Evolutionary conservation across 495 filamentous ascomycete species (phyloP).

Genomic region (Cladorrhinum samala): DNA sequence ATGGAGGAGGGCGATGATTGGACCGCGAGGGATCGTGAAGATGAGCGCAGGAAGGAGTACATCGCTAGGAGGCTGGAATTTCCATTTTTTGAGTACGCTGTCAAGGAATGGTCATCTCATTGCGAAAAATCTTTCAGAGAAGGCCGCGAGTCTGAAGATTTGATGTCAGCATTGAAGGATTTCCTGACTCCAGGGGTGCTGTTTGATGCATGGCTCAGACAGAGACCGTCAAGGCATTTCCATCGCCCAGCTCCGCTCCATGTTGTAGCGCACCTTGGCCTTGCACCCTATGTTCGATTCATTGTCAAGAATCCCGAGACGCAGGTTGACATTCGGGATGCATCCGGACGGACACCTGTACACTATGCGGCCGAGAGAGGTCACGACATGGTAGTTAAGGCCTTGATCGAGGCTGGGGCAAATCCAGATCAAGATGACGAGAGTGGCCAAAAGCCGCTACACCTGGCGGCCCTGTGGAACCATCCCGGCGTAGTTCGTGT

Average conservation of each 20-base stretch:
- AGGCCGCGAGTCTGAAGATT: background rate
- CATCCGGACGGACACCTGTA: background rate
- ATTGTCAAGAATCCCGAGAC: background rate
- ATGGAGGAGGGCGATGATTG: background rate
- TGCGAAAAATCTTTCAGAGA: slow-evolving; percentile 7
- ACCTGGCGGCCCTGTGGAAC: slow-evolving; percentile 18
- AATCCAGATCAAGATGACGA: slow-evolving; percentile 13
- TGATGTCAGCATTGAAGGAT: slow-evolving; percentile 1
- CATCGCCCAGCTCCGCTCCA: slow-evolving; percentile 1
- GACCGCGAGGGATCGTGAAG: no score
- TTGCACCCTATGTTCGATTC: slow-evolving; percentile 10
- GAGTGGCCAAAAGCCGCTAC: slow-evolving; percentile 21
- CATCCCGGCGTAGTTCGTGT: slow-evolving; percentile 15
- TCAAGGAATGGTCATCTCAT: slow-evolving; percentile 21
- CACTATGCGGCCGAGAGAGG: slow-evolving; percentile 7
- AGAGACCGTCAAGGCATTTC: background rate
- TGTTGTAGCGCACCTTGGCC: slow-evolving; percentile 8
- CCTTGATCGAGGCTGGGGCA: slow-evolving; percentile 11
- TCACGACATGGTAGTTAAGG: slow-evolving; percentile 1
- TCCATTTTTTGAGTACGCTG: slow-evolving; percentile 22
- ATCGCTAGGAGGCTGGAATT: slow-evolving; percentile 5
- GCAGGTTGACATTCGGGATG: background rate
- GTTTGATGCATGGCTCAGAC: slow-evolving; percentile 8
- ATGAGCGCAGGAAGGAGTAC: no score
- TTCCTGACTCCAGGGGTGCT: slow-evolving; percentile 2